Conservation (phyloP, 2,329 filamentous ascomycete genomes). For the Cladophialophora exuberans region DNA sequence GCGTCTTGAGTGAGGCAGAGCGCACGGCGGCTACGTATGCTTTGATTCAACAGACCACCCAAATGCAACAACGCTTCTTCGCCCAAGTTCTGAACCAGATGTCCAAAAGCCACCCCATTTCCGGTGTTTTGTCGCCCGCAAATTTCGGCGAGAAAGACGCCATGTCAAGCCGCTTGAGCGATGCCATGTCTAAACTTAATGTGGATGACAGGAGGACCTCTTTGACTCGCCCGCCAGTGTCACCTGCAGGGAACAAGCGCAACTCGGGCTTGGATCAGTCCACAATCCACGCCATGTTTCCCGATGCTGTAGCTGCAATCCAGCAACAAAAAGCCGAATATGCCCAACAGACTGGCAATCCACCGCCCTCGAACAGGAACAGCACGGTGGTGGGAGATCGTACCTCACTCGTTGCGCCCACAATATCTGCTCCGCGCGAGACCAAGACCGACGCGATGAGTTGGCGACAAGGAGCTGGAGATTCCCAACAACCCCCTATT, state of each 20-base stretch:
- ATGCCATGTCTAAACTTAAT: constrained; percentile 94
- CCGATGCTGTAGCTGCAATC: constrained; percentile 94
- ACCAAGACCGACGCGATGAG: constrained; percentile 62
- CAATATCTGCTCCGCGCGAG: constrained; percentile 69
- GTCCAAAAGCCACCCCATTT: constrained; percentile 98
- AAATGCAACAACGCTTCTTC: constrained; percentile 98
- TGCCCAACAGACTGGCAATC: constrained; percentile 89
- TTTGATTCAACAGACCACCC: constrained; percentile 94
- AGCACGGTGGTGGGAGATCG: constrained; percentile 79
- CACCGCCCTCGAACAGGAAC: constrained; percentile 89
- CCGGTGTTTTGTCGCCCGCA: constrained; percentile 87
- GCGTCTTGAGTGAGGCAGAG: constrained; percentile 94
- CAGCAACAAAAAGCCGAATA: constrained; percentile 98
- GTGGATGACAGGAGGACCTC: constrained; percentile 87
- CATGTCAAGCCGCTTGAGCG: constrained; percentile 93
- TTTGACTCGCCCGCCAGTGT: constrained; percentile 76
- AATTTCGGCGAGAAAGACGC: constrained; percentile 96
- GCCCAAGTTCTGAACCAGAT: constrained; percentile 98
- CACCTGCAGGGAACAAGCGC: constrained; percentile 74
- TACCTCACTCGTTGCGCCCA: constrained; percentile 72
- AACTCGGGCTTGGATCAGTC: constrained; percentile 92
- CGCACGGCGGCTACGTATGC: constrained; percentile 94
- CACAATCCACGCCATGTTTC: constrained; percentile 98
- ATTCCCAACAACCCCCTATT: constrained; percentile 53
- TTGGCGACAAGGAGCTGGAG: constrained; percentile 66